A percentile compares a stretch with the other conserved stretches of the same genome.
phyloP scores from a whole-genome alignment of 352 stramenopile genomes.

The Pythium biforme region DNA sequence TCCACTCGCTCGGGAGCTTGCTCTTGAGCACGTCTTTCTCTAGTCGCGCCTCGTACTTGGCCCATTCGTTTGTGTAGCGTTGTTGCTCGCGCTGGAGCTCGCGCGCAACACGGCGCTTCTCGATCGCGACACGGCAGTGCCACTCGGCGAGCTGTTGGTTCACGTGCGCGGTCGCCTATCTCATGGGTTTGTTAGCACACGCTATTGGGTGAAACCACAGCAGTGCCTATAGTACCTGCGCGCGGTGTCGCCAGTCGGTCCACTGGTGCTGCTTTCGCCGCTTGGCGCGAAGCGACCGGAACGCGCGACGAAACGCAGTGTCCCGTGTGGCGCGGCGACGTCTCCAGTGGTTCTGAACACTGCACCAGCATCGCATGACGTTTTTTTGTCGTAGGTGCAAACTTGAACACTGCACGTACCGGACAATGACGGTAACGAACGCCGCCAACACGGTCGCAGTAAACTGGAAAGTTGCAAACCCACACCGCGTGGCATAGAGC shows the following conservation, averaged over 20 bases:
- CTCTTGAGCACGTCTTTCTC: constrained; percentile 39
- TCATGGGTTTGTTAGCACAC: neutral
- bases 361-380: constrained; percentile 1
- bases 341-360: constrained; percentile 29
- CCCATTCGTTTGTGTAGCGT: constrained; percentile 32
- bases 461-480: constrained; percentile 28
- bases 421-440: neutral
- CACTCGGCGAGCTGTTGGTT: constrained; percentile 30
- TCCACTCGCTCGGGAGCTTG: constrained; percentile 40
- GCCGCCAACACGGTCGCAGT: neutral
- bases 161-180: constrained; percentile 3
- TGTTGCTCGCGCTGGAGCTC: constrained; percentile 30
- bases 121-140: constrained; percentile 32
- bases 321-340: constrained; percentile 9
- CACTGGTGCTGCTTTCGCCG: constrained; percentile 16
- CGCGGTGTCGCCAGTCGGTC: constrained; percentile 9
- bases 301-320: constrained; percentile 1
- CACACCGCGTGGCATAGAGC: constrained; percentile 32
- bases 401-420: neutral
- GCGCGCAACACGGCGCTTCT: constrained; percentile 20
- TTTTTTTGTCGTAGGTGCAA: neutral
- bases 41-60: constrained; percentile 36
- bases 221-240: constrained; percentile 2
- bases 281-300: constrained; percentile 9
- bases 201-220: neutral